These are phyloP conservation scores for Halophytophthora polymorphica DNA, from an alignment of 352 stramenopile species.

Conservation along the genomic window DNA sequence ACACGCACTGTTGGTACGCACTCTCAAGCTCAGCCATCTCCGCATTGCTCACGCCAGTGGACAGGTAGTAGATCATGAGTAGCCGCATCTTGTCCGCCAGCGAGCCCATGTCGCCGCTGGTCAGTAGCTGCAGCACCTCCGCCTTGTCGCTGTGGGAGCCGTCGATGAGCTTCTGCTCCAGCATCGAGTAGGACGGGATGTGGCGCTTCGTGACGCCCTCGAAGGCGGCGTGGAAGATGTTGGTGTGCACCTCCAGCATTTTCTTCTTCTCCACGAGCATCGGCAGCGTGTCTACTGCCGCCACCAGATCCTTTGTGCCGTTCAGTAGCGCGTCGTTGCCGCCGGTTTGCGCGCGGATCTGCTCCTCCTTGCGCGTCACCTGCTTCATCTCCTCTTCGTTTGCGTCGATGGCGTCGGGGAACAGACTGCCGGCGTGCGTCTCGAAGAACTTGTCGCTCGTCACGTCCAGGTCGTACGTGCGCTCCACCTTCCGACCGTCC, in stretches of 20 bases:
- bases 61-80: constrained; percentile 88
- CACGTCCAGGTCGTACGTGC: constrained; percentile 79
- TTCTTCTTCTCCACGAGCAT: constrained; percentile 87
- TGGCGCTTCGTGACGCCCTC: constrained; percentile 75
- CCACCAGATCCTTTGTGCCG: constrained; percentile 79
- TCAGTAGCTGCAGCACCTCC: constrained; percentile 70
- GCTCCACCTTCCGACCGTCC: constrained; percentile 42
- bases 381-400: constrained; percentile 89
- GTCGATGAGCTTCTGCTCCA: constrained; percentile 87
- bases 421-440: constrained; percentile 67
- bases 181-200: constrained; percentile 80
- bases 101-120: constrained; percentile 58
- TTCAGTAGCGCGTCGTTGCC: constrained; percentile 62
- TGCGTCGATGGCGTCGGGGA: constrained; percentile 80
- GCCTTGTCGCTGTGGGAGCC: constrained; percentile 64
- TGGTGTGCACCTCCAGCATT: constrained; percentile 86
- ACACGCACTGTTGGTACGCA: constrained; percentile 58
- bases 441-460: constrained; percentile 84
- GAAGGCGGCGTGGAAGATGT: constrained; percentile 86
- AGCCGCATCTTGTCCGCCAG: constrained; percentile 80
- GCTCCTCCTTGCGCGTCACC: constrained; percentile 82
- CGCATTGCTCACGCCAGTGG: constrained; percentile 55
- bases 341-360: constrained; percentile 76
- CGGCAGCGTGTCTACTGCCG: constrained; percentile 79
- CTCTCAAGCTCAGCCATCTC: constrained; percentile 80